Evolutionary conservation across 768 basidiomycete species (phyloP), one percentile per base, ranked within the genome.

Genomic region (Lactarius pseudohatsudake): DNA sequence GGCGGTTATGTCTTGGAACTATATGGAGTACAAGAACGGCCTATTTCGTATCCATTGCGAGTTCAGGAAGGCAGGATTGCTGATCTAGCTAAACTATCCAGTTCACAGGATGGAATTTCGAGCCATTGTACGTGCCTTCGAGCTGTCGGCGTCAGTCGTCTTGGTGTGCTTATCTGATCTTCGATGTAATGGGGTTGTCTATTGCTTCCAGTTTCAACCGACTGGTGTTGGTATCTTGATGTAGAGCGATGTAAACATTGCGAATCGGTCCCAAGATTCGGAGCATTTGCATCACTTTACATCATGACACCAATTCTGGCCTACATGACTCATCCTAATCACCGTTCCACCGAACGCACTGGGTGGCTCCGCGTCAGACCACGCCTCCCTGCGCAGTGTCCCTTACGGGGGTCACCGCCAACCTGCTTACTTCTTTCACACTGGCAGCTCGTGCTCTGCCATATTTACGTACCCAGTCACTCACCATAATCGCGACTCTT

Each of bases 401-500:
- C 36, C 65, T 66, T 2, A n/a, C 61, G 1, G n/a, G 47, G 4
- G 47, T 45, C n/a, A 57, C 60, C 22, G 16, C 57, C 40, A 56
- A 66, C 57, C 65, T 56, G 45, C 60, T 66, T 7, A 62, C 56
- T 50, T 54, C 56, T 13, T 56, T 66, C 5, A 15, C 38, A 40
- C 56, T 62, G n/a, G 58, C 58, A 32, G 55, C 40, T 9, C 56
- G 50, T 38, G 15, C 59, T 15, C 55, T 66, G 20, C 41, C 34
- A 32, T 61, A 65, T 61, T 54, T 61, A 20, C 55, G 59, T 13
- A 61, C n/a, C 20, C 59, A 65, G 34, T 61, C 59, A 2, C 59
- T 65, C 13, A 15, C 43, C 43, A 4, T 45, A 18, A 45, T 45
- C 43, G 18, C 43, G 10, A 40, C 5, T 40, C 38, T 15, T 40